Evolutionary conservation across 139 green algal genomes (phyloP).

Genomic region (Coelastrella sp.): DNA sequence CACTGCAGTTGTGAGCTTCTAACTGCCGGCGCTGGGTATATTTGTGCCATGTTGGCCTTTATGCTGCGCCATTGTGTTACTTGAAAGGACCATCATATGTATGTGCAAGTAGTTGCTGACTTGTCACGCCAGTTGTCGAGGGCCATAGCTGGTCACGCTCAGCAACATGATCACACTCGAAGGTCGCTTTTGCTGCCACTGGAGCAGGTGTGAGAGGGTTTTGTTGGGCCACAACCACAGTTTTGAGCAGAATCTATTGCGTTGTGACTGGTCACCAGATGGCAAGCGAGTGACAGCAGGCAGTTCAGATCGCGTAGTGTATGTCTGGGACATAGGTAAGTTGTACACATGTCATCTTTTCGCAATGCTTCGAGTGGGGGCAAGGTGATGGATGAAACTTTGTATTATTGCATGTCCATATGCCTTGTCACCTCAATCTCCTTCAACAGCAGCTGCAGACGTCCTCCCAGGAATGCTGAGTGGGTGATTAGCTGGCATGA

Average conservation of each 20-base stretch:
- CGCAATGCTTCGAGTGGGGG: too few relatives aligned
- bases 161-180: background rate
- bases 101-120: background rate
- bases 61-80: too few relatives aligned
- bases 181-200: background rate
- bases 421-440: too few relatives aligned
- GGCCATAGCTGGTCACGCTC: too few relatives aligned
- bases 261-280: constrained; percentile 93
- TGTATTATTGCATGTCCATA: too few relatives aligned
- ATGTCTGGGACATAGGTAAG: constrained; percentile 62
- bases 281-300: constrained; percentile 84
- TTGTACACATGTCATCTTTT: background rate
- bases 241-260: constrained; percentile 94
- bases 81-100: too few relatives aligned
- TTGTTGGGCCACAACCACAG: constrained; percentile 87
- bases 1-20: too few relatives aligned
- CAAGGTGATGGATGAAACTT: too few relatives aligned
- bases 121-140: background rate
- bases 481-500: too few relatives aligned
- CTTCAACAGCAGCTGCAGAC: too few relatives aligned
- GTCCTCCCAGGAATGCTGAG: background rate
- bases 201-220: constrained; percentile 56
- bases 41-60: too few relatives aligned
- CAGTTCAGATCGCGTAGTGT: constrained; percentile 89
- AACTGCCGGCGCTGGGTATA: too few relatives aligned